Base-by-base conservation (phyloP, 306 rosid genomes). In the Quillaja saponaria region DNA sequence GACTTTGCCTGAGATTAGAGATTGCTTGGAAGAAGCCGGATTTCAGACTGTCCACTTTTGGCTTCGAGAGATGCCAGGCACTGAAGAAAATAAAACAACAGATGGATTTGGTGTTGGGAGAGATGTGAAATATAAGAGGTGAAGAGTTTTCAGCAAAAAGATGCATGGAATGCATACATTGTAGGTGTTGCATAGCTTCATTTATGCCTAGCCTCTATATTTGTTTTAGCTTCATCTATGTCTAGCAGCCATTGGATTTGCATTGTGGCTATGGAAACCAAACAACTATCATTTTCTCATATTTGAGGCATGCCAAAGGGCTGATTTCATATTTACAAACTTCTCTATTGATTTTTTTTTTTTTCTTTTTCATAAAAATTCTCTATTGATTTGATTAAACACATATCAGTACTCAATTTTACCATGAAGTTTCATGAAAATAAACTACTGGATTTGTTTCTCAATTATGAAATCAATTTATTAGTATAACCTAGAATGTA, bases 1-100 rank as follows among this genome's bases (percentile, higher is more conserved):
- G 98, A 86, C 98, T 7, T 71, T 91, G 78, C 96, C 98, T 0
- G 95, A 91, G 88, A 84, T 91, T 40, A 86, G 75, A 71, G 98
- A 91, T 69, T 91, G 92, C 82, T 72, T 88, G 61, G 90, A 86
- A 72, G 96, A 88, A 64, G 92, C 92, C 60, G 98, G 98, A 62
- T 88, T 84, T 74, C 78, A 17, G 31, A 77, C 95, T 10, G 79
- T 88, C 76, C 95, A 86, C 70, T 88, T 91, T 69, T 91, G 92
- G 98, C 68, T 91, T 28, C 67, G 87, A 38, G 73, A 73, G 75
- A 91, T 91, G 96, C 95, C 96, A 5, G 88, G 84, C 72, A 74
- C 80, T 3, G 64, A 73, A 40, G 88, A 86, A 49, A 77, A 48
- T 28, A 45, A 53, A 72, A 80, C 68, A 52, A 82, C 78, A 5